Evolutionary conservation across 2,329 filamentous ascomycete species (phyloP), one percentile per base, ranked within the genome.

Genomic region (Arthrobotrys entomopaga): DNA sequence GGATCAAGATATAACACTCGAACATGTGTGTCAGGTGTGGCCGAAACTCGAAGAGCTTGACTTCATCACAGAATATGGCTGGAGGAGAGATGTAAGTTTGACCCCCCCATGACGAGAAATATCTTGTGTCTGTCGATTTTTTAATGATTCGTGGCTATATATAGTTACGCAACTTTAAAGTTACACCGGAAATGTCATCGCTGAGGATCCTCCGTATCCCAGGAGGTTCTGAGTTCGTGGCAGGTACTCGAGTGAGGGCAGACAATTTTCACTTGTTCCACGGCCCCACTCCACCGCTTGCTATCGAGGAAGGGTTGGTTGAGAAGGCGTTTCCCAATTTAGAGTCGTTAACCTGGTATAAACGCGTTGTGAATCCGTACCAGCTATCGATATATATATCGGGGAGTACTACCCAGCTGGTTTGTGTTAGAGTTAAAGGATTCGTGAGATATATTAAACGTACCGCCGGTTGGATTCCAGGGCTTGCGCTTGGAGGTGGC

Each of bases 1-100:
- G 10, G 67, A 65, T 7, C 15, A 24, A 6, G 69, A 73, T 53
- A 66, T 73, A 8, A 46, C 19, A 1, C 19, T 66, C 5, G 48
- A 63, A 11, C 20, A 61, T 1, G 56, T 63, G 3, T 73, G 61
- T 19, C 2, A 3, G 15, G 20, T 50, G 1, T 73, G 16, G 15
- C 69, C 69, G 2, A 56, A 63, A 13, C 63, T 73, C 1, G 26
- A 49, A 15, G 49, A 66, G 7, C 16, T 73, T 2, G 69, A 73
- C 24, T 60, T 65, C 22, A 38, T 72, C 4, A 72, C 60, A 0
- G 56, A 38, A 13, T n/a, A 13, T 5, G 46, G 46, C 6, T 72
- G 67, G 67, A 38, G 38, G 16, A 22, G 29, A 11, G 42, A 46
- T 5, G 67, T 72, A 42, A 60, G 52, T 59, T n/a, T n/a, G n/a